Evolutionary conservation across 2,329 filamentous ascomycete genomes (phyloP).

Genomic region (Fusarium nanum): DNA sequence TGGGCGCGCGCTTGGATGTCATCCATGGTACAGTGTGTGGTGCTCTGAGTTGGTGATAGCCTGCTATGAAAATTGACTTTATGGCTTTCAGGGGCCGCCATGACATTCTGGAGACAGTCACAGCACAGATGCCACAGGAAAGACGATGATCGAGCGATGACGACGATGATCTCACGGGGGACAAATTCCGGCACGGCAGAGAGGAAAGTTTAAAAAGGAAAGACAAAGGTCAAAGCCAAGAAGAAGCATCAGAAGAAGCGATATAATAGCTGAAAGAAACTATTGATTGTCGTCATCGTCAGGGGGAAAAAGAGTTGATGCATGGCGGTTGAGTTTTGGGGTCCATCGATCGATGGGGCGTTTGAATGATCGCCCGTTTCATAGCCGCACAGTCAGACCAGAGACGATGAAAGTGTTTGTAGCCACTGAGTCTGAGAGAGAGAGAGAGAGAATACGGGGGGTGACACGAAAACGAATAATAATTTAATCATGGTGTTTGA

Average conservation of each 20-base stretch:
- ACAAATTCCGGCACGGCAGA: neutral
- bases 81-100: slow-evolving; percentile 29
- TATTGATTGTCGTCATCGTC: neutral
- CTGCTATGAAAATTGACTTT: slow-evolving; percentile 28
- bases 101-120: neutral
- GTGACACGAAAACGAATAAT: slow-evolving; percentile 24
- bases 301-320: slow-evolving; percentile 6
- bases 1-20: slow-evolving; percentile 5
- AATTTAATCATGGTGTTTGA: neutral
- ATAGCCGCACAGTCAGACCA: slow-evolving; percentile 1
- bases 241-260: neutral
- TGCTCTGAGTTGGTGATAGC: slow-evolving; percentile 1
- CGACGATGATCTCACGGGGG: slow-evolving; percentile 23
- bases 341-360: neutral
- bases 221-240: neutral
- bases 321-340: slow-evolving; percentile 17
- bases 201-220: neutral
- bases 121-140: neutral
- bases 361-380: slow-evolving; percentile 18
- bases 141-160: slow-evolving; percentile 20
- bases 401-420: slow-evolving; percentile 10
- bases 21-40: neutral
- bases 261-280: neutral
- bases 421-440: neutral
- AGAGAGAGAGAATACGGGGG: neutral